phyloP scores from a whole-genome alignment of 192 early-diverging fungal species.

The Funneliformis mosseae region DNA sequence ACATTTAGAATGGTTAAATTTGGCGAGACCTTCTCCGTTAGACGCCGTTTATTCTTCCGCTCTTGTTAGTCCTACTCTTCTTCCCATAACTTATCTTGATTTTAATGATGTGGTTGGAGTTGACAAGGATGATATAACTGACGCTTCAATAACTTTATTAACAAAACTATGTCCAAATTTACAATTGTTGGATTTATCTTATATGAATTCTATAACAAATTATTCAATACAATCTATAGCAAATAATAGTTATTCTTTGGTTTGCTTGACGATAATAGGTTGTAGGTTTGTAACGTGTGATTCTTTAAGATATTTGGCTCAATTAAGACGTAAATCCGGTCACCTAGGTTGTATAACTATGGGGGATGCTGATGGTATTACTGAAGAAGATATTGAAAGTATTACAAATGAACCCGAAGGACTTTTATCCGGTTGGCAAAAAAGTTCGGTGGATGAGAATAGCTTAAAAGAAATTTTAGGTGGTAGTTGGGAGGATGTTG shows the following conservation, averaged over 20 bases:
- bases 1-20: conserved; percentile 44
- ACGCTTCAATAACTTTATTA: conserved; percentile 33
- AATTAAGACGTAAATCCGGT: conserved; percentile 36
- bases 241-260: conserved; percentile 34
- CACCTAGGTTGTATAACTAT: conserved; percentile 48
- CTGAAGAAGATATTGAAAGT: conserved; percentile 45
- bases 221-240: conserved; percentile 41
- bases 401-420: conserved; percentile 43
- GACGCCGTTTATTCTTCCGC: conserved; percentile 1
- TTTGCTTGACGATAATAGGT: conserved; percentile 49
- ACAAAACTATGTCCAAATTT: conserved; percentile 41
- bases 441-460: conserved; percentile 42
- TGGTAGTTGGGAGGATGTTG: conserved; percentile 40
- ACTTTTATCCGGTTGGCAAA: conserved; percentile 45
- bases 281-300: conserved; percentile 44
- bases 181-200: conserved; percentile 46
- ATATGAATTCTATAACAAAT: conserved; percentile 41
- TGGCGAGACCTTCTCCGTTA: conserved; percentile 36
- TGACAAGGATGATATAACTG: conserved; percentile 30
- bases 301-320: conserved; percentile 38
- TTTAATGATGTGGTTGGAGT: background rate
- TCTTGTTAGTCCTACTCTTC: background rate
- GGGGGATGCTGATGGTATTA: conserved; percentile 48
- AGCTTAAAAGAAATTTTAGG: conserved; percentile 43
- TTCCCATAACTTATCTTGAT: background rate